Conservation (phyloP, 2,329 filamentous ascomycete species). For the Gaeumannomyces sp. region DNA sequence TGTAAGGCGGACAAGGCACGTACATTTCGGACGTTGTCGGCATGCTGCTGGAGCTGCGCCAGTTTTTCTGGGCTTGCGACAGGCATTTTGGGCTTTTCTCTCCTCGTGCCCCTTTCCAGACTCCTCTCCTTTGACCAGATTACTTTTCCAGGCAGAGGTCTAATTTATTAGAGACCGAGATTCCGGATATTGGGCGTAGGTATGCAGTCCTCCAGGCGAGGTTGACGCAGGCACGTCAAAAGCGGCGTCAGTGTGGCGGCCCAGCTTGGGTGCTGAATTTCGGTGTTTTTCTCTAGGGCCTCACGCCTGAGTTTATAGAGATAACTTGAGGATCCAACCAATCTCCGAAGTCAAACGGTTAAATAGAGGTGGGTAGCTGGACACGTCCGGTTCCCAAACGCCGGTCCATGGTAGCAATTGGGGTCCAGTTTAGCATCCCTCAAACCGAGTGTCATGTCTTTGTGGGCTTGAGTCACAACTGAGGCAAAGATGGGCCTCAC, state of each 20-base stretch:
- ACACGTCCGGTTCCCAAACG: neutral
- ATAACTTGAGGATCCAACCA: neutral
- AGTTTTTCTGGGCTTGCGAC: conserved; percentile 87
- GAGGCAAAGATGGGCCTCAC: no score
- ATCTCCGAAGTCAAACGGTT: neutral
- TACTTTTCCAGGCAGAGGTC: no score
- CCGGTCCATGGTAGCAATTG: neutral
- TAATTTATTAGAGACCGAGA: neutral
- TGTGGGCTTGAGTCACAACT: neutral
- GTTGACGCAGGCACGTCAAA: neutral
- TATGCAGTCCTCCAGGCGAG: neutral
- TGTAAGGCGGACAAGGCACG: conserved; percentile 23
- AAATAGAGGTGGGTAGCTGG: neutral
- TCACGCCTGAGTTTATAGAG: neutral
- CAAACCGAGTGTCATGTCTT: no score
- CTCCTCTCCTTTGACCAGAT: neutral
- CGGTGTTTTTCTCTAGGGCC: no score
- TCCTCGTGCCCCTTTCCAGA: neutral
- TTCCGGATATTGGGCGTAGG: no score
- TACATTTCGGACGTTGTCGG: conserved; percentile 90
- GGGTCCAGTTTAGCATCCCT: neutral
- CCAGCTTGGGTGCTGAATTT: neutral
- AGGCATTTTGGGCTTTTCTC: conserved; percentile 59
- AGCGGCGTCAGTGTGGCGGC: neutral
- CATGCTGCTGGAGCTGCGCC: conserved; percentile 78